phyloP scores from a whole-genome alignment of 441 rosid species.

The Pelargonium fulgidum region DNA sequence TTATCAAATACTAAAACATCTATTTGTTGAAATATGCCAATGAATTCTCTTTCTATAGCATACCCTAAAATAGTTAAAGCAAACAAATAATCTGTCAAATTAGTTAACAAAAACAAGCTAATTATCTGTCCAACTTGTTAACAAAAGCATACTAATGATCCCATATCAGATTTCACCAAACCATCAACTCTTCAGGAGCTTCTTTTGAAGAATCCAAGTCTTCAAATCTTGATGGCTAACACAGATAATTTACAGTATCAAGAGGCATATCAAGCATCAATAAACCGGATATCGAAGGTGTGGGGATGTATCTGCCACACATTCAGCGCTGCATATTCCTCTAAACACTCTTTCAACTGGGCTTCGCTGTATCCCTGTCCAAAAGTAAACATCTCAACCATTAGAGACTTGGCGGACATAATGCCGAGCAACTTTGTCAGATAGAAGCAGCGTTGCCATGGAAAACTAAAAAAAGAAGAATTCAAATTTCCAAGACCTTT shows the following conservation, averaged over 20 bases:
- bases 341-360: slow-evolving; percentile 93
- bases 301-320: slow-evolving; percentile 97
- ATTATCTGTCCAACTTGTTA: too few relatives aligned
- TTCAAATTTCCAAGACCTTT: neutral
- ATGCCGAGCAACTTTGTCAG: neutral
- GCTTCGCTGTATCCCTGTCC: slow-evolving; percentile 98
- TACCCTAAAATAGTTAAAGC: too few relatives aligned
- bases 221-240: neutral
- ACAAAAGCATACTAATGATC: neutral
- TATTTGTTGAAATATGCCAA: too few relatives aligned
- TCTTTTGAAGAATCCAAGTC: neutral
- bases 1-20: too few relatives aligned
- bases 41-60: too few relatives aligned
- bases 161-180: neutral
- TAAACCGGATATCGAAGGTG: slow-evolving; percentile 89
- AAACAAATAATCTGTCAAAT: neutral
- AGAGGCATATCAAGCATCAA: slow-evolving; percentile 39
- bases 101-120: too few relatives aligned
- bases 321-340: slow-evolving; percentile 91
- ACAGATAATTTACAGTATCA: slow-evolving; percentile 8
- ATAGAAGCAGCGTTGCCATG: neutral
- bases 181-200: neutral
- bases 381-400: slow-evolving; percentile 22
- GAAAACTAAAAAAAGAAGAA: neutral
- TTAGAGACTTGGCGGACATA: neutral